Evolutionary conservation across 148 eudicot genomes (phyloP), one percentile per base, ranked within the genome.

Genomic region (Rhododendron ferrugineum): DNA sequence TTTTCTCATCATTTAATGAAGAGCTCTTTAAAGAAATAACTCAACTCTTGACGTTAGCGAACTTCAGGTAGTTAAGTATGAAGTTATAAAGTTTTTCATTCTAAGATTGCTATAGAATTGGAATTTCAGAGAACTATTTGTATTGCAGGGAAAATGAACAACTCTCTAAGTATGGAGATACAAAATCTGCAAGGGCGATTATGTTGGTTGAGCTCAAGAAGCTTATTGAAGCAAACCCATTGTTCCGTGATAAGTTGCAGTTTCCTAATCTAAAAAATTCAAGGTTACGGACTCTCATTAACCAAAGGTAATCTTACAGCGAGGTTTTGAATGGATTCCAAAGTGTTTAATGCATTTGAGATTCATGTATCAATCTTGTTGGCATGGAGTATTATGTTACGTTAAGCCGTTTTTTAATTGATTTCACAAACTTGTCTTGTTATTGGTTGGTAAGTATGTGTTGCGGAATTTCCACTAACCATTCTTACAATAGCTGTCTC

Each of bases 171-270:
- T 92, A 90, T 84, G 93, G 93, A 49, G 93, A 92, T 85, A 89
- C 92, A 46, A 92, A 90, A 80, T 90, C 92, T 75, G 92, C 93
- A 11, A 79, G 93, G 80, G 91, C 91, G 1, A 92, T 90, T 20
- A 92, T 92, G 93, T 87, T 92, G 82, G 93, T 90, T 37, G 92
- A 90, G 83, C 90, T 92, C 30, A 92, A 92, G 90, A 92, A 92
- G 85, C 92, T 92, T 76, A 90, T 92, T 64, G 93, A 92, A 87
- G 93, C 92, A 52, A 92, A 92, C 66, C 93, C 93, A 54, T 77
- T 92, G 89, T 92, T 92, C 80, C 93, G 93, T 60, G 93, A 92
- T 62, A 92, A 90, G 82, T 52, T 92, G 88, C 91, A 89, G 84
- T 89, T 92, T 82, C 93, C 93, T 52, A 89, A 77, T 86, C 88